Conservation (phyloP, 129 eudicot genomes). For the Pulicaria dysenterica region DNA sequence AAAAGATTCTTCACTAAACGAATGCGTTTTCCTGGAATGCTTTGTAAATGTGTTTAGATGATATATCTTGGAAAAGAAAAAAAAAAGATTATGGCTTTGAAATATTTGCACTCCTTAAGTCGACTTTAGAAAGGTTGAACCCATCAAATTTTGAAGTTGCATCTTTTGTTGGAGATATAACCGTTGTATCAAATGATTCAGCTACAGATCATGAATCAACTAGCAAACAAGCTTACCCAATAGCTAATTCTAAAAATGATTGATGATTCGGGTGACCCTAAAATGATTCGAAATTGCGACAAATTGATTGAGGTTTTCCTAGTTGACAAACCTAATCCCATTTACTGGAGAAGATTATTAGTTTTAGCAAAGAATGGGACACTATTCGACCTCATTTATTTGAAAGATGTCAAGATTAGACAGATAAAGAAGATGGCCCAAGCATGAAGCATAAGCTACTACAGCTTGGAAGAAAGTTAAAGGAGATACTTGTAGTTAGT, state of each 20-base stretch:
- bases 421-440: slow-evolving; percentile 70
- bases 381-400: slow-evolving; percentile 69
- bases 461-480: slow-evolving; percentile 81
- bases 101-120: slow-evolving; percentile 43
- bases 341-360: slow-evolving; percentile 84
- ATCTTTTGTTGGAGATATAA: slow-evolving; percentile 43
- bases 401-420: slow-evolving; percentile 71
- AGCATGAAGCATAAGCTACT: slow-evolving; percentile 67
- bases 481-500: slow-evolving; percentile 62
- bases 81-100: no score
- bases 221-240: slow-evolving; percentile 29
- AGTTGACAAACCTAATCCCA: slow-evolving; percentile 89
- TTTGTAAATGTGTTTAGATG: not conserved
- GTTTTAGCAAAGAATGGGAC: slow-evolving; percentile 81
- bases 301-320: slow-evolving; percentile 76
- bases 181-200: slow-evolving; percentile 46
- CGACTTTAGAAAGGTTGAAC: slow-evolving; percentile 35
- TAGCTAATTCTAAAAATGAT: slow-evolving; percentile 27
- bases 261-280: slow-evolving; percentile 39
- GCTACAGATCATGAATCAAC: slow-evolving; percentile 16
- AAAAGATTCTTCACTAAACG: not conserved
- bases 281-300: slow-evolving; percentile 76
- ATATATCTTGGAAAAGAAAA: not conserved
- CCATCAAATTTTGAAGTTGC: slow-evolving; percentile 25
- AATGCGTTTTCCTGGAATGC: not conserved